Evolutionary conservation across 345 rosid species (phyloP), one percentile per base, ranked within the genome.

Genomic region (Psidium friedrichsthalianum): DNA sequence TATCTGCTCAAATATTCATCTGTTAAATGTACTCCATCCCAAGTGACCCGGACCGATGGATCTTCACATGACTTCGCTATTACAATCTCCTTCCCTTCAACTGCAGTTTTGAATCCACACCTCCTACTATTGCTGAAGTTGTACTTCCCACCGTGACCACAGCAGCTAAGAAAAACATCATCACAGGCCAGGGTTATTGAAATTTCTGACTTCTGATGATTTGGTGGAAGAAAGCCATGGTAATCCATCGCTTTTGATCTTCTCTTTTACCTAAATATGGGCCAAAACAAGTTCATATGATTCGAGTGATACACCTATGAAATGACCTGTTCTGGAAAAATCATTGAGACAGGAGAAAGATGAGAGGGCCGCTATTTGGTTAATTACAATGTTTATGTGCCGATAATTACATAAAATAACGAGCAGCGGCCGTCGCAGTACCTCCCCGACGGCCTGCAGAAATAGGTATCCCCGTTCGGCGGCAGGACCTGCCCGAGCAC

Each of bases 11-110:
- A 89, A 92, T 18, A 93, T 85, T 94, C 95, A 92, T 86, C 85
- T 89, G 64, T 96, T 93, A 84, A 93, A 89, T 96, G 98, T 22
- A 89, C 52, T 5, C 98, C 98, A 87, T 96, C 98, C 97, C 98
- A 95, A 51, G 82, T 94, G 25, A 95, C 84, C 85, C 87, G 84
- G 54, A 56, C 82, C 1, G 91, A 87, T 69, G 95, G 93, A 76
- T 91, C 89, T 82, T 88, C 86, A 91, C 98, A 96, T 32, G 94
- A 91, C 61, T 90, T 88, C 4, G 89, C 92, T 44, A 91, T 84
- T 61, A 92, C 57, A 47, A 92, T 74, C 83, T 92, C 93, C 85
- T 88, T 92, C 5, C 94, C 96, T 56, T 91, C 57, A 80, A 88
- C 89, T 27, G 24, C 57, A 56, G 86, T 82, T 86, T 87, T 90